Conservation (phyloP, 305 asterid species). For the Nicotiana rustica region DNA sequence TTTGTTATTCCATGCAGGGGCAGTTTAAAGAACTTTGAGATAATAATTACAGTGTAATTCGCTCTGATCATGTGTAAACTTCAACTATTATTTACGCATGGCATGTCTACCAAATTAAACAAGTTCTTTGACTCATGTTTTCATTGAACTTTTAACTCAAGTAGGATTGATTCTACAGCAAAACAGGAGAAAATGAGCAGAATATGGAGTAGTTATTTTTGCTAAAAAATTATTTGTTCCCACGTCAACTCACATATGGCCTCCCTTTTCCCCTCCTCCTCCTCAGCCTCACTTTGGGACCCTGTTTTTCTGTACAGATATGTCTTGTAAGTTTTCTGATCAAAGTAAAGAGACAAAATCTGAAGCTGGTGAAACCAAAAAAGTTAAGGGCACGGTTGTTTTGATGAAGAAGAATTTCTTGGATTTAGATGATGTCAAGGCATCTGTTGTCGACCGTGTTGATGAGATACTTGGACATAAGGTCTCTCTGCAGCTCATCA, state of each 20-base stretch:
- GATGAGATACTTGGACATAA: conserved; percentile 56
- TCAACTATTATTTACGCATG: background rate
- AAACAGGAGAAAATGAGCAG: too few species aligned
- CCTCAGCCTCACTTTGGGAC: too few species aligned
- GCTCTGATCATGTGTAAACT: background rate
- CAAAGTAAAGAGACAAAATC: too few species aligned
- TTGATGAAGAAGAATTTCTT: conserved; percentile 67
- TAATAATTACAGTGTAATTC: background rate
- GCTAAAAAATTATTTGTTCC: too few species aligned
- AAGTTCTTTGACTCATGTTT: background rate
- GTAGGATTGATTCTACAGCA: background rate
- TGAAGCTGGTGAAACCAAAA: background rate
- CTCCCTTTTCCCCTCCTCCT: too few species aligned
- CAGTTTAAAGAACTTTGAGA: background rate
- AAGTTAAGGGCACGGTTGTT: conserved; percentile 58
- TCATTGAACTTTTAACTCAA: background rate
- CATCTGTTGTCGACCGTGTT: conserved; percentile 49
- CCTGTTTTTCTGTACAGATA: too few species aligned
- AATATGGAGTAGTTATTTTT: too few species aligned
- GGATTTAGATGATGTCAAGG: conserved; percentile 55
- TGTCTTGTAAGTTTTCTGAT: too few species aligned
- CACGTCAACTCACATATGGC: too few species aligned
- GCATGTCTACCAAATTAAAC: background rate
- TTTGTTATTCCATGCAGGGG: background rate
- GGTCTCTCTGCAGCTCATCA: conserved; percentile 58